Percentiles rank a stretch among this genome's conserved stretches.
phyloP scores from a whole-genome alignment of 2,329 filamentous ascomycete genomes.

The Pezicula rhizophila region DNA sequence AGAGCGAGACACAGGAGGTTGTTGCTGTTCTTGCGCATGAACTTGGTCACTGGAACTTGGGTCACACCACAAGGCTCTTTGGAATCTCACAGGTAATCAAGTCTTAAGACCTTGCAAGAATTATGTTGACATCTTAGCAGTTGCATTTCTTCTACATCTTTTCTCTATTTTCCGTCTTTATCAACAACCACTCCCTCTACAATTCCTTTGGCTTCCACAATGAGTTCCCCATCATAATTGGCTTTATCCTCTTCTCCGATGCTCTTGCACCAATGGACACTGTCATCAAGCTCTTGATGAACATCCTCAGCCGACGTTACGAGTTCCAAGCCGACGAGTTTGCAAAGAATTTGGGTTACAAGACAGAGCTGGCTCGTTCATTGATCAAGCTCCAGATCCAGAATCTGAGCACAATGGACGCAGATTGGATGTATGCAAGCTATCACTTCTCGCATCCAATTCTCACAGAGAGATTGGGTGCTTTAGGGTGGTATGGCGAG shows the following conservation, averaged over 20 bases:
- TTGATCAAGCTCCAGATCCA: slow-evolving; percentile 97
- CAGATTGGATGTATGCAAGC: slow-evolving; percentile 95
- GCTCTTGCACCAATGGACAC: slow-evolving; percentile 91
- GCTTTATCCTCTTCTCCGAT: slow-evolving; percentile 95
- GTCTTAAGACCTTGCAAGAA: not conserved
- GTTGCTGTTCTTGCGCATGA: slow-evolving; percentile 94
- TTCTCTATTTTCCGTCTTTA: slow-evolving; percentile 90
- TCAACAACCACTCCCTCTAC: slow-evolving; percentile 91
- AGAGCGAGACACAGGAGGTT: slow-evolving; percentile 86
- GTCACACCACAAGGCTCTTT: slow-evolving; percentile 88
- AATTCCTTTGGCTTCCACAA: slow-evolving; percentile 81
- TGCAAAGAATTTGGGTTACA: slow-evolving; percentile 77
- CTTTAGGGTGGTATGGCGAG: slow-evolving; percentile 78
- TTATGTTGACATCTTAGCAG: slow-evolving; percentile 39
- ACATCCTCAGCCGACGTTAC: slow-evolving; percentile 87
- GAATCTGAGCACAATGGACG: slow-evolving; percentile 97
- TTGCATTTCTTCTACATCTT: slow-evolving; percentile 96
- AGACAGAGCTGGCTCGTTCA: slow-evolving; percentile 73
- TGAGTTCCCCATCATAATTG: slow-evolving; percentile 87
- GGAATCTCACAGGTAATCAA: slow-evolving; percentile 68
- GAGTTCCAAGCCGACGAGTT: slow-evolving; percentile 96
- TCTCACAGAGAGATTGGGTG: slow-evolving; percentile 84
- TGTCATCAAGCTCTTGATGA: slow-evolving; percentile 93
- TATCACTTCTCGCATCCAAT: slow-evolving; percentile 99
- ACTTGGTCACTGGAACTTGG: slow-evolving; percentile 93